Conservation (phyloP, 768 basidiomycete genomes). For the Termitomyces sp. region DNA sequence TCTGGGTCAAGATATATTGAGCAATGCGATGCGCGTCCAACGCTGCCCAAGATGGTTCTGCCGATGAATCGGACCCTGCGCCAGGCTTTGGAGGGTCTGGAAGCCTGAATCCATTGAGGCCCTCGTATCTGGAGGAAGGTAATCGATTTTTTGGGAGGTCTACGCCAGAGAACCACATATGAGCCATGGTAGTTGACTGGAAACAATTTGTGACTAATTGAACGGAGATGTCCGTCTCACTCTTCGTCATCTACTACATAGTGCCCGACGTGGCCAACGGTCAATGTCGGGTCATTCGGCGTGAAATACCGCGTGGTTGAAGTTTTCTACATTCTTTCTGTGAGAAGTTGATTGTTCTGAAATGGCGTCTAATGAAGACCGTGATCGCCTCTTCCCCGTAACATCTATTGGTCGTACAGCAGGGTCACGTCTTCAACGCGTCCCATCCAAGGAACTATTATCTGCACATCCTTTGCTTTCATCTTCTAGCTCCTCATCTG, state of each 20-base stretch:
- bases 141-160: neutral
- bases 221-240: slow-evolving; percentile 1
- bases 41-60: slow-evolving; percentile 11
- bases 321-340: neutral
- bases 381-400: slow-evolving; percentile 41
- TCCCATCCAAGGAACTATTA: slow-evolving; percentile 50
- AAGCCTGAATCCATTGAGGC: slow-evolving; percentile 7
- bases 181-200: slow-evolving; percentile 7
- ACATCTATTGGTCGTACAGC: slow-evolving; percentile 52
- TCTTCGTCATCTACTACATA: neutral
- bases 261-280: neutral
- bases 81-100: neutral
- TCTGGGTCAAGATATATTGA: slow-evolving; percentile 36
- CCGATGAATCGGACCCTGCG: neutral
- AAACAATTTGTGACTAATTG: neutral
- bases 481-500: slow-evolving; percentile 27
- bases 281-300: neutral
- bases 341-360: neutral
- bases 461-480: slow-evolving; percentile 66
- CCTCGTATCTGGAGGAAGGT: slow-evolving; percentile 1
- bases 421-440: slow-evolving; percentile 37
- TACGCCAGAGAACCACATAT: slow-evolving; percentile 6
- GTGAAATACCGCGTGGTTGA: neutral
- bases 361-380: slow-evolving; percentile 34
- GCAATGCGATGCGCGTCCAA: slow-evolving; percentile 32